Percentiles rank a stretch among this genome's conserved stretches.
Conservation (phyloP, 768 basidiomycete genomes). For the Russula vinacea region DNA sequence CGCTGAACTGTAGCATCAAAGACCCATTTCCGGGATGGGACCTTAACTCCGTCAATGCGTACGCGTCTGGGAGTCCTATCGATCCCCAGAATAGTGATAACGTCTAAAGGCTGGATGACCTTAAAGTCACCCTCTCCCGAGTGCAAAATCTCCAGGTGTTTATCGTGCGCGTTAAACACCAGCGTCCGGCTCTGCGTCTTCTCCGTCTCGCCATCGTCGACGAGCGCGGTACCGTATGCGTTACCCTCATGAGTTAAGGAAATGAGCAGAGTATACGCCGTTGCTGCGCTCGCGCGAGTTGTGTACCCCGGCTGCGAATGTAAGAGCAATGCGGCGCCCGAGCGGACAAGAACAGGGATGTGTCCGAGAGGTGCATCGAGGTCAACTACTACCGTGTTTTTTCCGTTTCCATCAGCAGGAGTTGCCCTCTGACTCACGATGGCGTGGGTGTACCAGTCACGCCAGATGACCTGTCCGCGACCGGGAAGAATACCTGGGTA, state of each 20-base stretch:
- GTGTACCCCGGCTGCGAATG: constrained; percentile 66
- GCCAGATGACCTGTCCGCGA: constrained; percentile 55
- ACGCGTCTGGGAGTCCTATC: constrained; percentile 12
- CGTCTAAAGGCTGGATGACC: constrained; percentile 47
- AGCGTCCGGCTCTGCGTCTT: constrained; percentile 48
- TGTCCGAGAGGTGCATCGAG: constrained; percentile 67
- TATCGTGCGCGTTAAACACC: constrained; percentile 41
- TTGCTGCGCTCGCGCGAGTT: constrained; percentile 58
- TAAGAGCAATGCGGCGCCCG: constrained; percentile 60
- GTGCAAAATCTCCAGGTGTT: constrained; percentile 41
- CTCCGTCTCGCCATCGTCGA: constrained; percentile 63
- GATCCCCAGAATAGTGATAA: constrained; percentile 57
- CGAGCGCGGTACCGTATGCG: constrained; percentile 58
- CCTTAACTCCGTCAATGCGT: background rate
- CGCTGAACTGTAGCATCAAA: constrained; percentile 21
- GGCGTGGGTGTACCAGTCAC: constrained; percentile 71
- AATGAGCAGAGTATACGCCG: constrained; percentile 61
- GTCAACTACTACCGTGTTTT: constrained; percentile 37
- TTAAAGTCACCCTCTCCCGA: constrained; percentile 41
- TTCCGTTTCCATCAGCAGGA: constrained; percentile 36
- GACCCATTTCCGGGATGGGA: constrained; percentile 17
- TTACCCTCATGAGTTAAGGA: constrained; percentile 47
- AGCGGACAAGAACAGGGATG: constrained; percentile 75
- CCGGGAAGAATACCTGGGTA: constrained; percentile 62
- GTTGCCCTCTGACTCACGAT: constrained; percentile 41